Conservation (phyloP, 1,284 basidiomycete species). For the Moesziomyces antarcticus region DNA sequence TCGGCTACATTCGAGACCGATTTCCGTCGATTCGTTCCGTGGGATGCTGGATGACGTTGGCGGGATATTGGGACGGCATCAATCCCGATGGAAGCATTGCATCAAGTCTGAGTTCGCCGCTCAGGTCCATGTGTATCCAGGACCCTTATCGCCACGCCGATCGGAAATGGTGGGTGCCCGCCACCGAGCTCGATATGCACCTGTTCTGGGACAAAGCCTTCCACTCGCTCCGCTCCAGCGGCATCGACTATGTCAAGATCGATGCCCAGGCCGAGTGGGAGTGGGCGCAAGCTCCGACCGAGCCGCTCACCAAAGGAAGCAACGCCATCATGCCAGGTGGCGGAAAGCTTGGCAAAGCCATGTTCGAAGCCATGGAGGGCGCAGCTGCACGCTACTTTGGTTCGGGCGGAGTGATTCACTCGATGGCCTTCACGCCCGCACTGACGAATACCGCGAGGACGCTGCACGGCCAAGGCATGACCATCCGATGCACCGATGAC, state of each 20-base stretch:
- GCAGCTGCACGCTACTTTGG: constrained; percentile 56
- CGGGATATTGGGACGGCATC: constrained; percentile 48
- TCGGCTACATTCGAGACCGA: constrained; percentile 14
- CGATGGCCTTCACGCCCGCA: constrained; percentile 50
- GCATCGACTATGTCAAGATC: constrained; percentile 66
- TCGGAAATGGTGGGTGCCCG: constrained; percentile 40
- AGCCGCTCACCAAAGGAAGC: neutral
- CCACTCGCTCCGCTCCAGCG: constrained; percentile 44
- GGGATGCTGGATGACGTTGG: constrained; percentile 45
- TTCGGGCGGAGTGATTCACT: constrained; percentile 52
- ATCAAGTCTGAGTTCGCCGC: constrained; percentile 21
- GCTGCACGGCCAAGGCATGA: constrained; percentile 23
- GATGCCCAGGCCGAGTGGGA: constrained; percentile 64
- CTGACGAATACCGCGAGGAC: constrained; percentile 38
- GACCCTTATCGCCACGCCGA: constrained; percentile 66
- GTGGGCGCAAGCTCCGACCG: constrained; percentile 14
- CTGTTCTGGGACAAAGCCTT: constrained; percentile 60
- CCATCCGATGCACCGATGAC: constrained; percentile 48
- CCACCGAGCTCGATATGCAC: constrained; percentile 35
- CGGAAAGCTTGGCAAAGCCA: constrained; percentile 9
- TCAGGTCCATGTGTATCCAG: constrained; percentile 6
- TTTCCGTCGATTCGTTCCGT: constrained; percentile 37
- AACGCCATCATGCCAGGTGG: neutral
- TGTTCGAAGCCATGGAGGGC: constrained; percentile 40
- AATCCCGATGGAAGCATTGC: constrained; percentile 31